phyloP scores from a whole-genome alignment of 768 basidiomycete species.

The Scleroderma citrinum region DNA sequence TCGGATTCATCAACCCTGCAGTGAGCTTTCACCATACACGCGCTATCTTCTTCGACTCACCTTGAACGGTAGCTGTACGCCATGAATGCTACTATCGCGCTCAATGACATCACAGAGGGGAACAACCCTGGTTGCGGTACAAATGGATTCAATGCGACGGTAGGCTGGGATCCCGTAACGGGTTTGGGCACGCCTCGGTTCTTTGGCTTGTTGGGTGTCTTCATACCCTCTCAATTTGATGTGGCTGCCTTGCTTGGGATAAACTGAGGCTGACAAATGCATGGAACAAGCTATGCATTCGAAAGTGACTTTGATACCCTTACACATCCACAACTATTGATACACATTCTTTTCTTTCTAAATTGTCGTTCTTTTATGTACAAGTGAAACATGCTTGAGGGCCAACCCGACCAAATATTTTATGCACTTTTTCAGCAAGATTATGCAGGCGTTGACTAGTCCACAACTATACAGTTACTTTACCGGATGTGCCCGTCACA shows the following conservation, averaged over 20 bases:
- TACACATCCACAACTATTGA: no score
- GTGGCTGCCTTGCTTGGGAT: neutral
- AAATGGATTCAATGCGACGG: slow-evolving; percentile 26
- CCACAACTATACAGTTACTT: no score
- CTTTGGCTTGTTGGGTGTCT: slow-evolving; percentile 32
- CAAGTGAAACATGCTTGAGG: no score
- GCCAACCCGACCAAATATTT: no score
- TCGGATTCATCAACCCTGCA: slow-evolving; percentile 42
- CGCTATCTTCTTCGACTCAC: slow-evolving; percentile 19
- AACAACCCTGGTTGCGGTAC: slow-evolving; percentile 42
- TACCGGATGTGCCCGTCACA: no score
- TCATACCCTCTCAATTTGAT: slow-evolving; percentile 19
- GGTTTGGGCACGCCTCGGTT: slow-evolving; percentile 45
- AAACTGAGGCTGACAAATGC: no score
- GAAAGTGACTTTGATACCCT: no score
- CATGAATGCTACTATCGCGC: slow-evolving; percentile 31
- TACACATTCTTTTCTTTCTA: no score
- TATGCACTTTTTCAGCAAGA: no score
- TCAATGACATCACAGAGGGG: slow-evolving; percentile 45
- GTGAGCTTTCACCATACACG: slow-evolving; percentile 14
- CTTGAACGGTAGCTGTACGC: slow-evolving; percentile 39
- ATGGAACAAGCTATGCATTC: no score
- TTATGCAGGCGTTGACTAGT: no score
- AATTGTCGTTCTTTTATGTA: no score
- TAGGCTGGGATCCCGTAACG: slow-evolving; percentile 41